Conservation (phyloP, 139 green algal species). For the Tetradesmus obliquus region DNA sequence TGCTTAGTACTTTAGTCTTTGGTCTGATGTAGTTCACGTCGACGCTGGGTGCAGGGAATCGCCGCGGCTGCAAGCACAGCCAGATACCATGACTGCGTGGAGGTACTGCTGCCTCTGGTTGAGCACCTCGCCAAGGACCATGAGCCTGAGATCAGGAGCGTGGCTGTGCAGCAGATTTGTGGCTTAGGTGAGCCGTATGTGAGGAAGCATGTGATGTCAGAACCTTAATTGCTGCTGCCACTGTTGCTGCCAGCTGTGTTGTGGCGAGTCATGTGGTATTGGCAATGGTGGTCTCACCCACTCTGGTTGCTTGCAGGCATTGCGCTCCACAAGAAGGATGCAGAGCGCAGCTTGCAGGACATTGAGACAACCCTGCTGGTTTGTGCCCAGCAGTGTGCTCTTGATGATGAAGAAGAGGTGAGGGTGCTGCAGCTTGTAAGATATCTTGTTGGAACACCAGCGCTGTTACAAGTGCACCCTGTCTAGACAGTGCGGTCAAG, state of each 20-base stretch:
- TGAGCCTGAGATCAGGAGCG: constrained; percentile 40
- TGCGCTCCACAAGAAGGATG: constrained; percentile 25
- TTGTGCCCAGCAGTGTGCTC: constrained; percentile 27
- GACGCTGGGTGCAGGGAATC: constrained; percentile 24
- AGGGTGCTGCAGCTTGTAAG: not conserved
- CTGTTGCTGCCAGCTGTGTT: not conserved
- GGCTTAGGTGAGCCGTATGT: constrained; percentile 13
- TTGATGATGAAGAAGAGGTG: constrained; percentile 44
- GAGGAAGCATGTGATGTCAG: not conserved
- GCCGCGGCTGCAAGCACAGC: constrained; percentile 19
- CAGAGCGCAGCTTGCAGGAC: constrained; percentile 32
- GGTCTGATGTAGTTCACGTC: not conserved
- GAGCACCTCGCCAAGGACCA: constrained; percentile 32
- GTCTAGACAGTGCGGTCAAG: no score
- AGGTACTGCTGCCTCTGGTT: constrained; percentile 38
- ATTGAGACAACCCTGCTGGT: constrained; percentile 24
- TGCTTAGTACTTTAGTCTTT: not conserved
- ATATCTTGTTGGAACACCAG: not conserved
- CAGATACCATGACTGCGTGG: constrained; percentile 22
- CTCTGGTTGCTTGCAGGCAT: not conserved
- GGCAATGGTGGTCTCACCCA: not conserved
- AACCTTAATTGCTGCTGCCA: not conserved
- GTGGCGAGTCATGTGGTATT: not conserved
- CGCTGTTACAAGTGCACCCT: not conserved
- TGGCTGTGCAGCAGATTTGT: constrained; percentile 33